Percentiles rank a stretch among this genome's conserved stretches.
phyloP scores from a whole-genome alignment of 1,139 yeast species.

The Debaryomyces subglobosus region DNA sequence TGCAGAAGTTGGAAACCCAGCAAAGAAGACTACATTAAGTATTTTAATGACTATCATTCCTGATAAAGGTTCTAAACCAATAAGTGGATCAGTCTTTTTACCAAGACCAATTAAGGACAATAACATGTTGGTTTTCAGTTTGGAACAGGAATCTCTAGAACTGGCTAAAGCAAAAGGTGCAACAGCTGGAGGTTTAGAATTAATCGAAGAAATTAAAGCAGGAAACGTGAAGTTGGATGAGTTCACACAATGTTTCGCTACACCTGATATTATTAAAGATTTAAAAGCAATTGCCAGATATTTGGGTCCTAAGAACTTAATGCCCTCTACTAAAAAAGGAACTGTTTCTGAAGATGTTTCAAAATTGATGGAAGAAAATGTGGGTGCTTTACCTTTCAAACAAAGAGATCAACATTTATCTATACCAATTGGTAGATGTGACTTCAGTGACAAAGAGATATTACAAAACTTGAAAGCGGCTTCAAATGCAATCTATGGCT shows the following conservation, averaged over 20 bases:
- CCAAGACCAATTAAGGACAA: slow-evolving; percentile 76
- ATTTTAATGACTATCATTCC: slow-evolving; percentile 69
- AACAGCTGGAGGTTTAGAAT: slow-evolving; percentile 71
- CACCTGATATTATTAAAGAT: slow-evolving; percentile 72
- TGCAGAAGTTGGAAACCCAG: slow-evolving; percentile 84
- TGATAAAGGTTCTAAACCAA: slow-evolving; percentile 77
- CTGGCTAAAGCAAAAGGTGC: slow-evolving; percentile 64
- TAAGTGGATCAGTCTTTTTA: slow-evolving; percentile 71
- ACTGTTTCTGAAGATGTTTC: slow-evolving; percentile 76
- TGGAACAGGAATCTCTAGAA: slow-evolving; percentile 52
- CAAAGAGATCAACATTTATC: slow-evolving; percentile 64
- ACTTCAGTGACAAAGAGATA: slow-evolving; percentile 77
- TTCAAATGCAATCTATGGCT: slow-evolving; percentile 62
- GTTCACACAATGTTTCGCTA: slow-evolving; percentile 83
- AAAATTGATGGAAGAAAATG: slow-evolving; percentile 53
- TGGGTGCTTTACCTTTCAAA: slow-evolving; percentile 75
- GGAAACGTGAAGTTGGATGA: slow-evolving; percentile 55
- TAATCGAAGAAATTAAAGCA: slow-evolving; percentile 61
- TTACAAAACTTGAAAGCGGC: slow-evolving; percentile 73
- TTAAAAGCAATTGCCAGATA: slow-evolving; percentile 71
- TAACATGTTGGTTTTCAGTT: slow-evolving; percentile 70
- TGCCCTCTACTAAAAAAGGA: slow-evolving; percentile 87
- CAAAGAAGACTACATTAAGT: slow-evolving; percentile 66
- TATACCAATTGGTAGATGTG: slow-evolving; percentile 77
- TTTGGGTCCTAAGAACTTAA: slow-evolving; percentile 86